Conservation (phyloP, 2,329 filamentous ascomycete genomes). For the Fusarium humuli region DNA sequence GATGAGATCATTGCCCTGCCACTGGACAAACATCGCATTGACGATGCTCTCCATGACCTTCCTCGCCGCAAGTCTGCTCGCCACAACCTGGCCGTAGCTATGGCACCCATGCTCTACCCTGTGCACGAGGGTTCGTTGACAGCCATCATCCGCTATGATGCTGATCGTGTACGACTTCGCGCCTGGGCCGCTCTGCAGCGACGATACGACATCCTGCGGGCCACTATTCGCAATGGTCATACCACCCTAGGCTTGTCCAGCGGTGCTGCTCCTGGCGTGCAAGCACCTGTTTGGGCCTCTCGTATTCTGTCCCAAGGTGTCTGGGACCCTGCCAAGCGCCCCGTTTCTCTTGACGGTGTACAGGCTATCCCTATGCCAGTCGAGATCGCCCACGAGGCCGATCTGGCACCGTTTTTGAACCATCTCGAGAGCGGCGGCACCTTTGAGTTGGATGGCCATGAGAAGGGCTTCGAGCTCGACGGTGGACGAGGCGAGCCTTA, state of each 20-base stretch:
- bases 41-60: slow-evolving; percentile 49
- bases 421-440: slow-evolving; percentile 51
- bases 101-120: slow-evolving; percentile 52
- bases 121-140: slow-evolving; percentile 51
- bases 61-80: slow-evolving; percentile 52
- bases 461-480: slow-evolving; percentile 48
- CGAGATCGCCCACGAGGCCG: slow-evolving; percentile 46
- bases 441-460: slow-evolving; percentile 38
- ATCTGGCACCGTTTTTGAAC: slow-evolving; percentile 51
- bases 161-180: slow-evolving; percentile 52
- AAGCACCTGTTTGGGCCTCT: slow-evolving; percentile 49
- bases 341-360: slow-evolving; percentile 49
- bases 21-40: slow-evolving; percentile 46
- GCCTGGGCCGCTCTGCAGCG: slow-evolving; percentile 53
- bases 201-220: slow-evolving; percentile 50
- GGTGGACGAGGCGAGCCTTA: slow-evolving; percentile 53
- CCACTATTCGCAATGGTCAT: slow-evolving; percentile 50
- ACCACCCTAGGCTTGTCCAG: slow-evolving; percentile 45
- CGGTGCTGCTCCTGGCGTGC: slow-evolving; percentile 50
- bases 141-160: slow-evolving; percentile 54
- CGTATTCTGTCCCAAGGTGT: slow-evolving; percentile 51
- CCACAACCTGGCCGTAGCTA: slow-evolving; percentile 47
- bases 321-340: slow-evolving; percentile 49
- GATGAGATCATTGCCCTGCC: slow-evolving; percentile 54
- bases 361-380: slow-evolving; percentile 53